Base-by-base conservation (phyloP, 345 rosid genomes). In the Corchorus capsularis region DNA sequence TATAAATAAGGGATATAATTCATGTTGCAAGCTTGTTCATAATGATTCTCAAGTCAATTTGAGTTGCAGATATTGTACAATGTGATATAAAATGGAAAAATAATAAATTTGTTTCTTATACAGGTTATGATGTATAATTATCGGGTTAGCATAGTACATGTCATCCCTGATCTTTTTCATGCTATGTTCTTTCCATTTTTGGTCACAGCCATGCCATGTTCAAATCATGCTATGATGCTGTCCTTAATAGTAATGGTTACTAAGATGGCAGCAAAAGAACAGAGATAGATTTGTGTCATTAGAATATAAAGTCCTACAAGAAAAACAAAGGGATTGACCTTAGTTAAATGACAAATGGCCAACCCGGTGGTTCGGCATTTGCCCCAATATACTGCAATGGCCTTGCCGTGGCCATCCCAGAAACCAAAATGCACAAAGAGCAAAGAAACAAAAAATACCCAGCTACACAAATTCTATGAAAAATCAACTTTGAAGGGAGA, bases 401-500 rank as follows among this genome's bases (percentile, higher is more conserved):
- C 27, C 27, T 34, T 9, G 43, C 60, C 46, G 7, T 27, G 73
- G 39, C 45, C 32, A 69, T 16, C 45, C 59, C 60, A 6, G 9
- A 69, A 8, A 50, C 68, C 12, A 60, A 56, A 57, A 37, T 35
- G 49, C n/a, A 71, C 35, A 56, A 57, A 14, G 52, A 59, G 4
- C 7, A 20, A 57, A 41, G 3, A 55, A 15, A 52, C 27, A 15
- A 20, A 55, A 37, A 19, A 72, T n/a, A 6, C 20, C 22, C 6
- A 54, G 50, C 50, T 37, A 55, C 47, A 71, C 1, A 71, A 19
- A 39, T 54, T 56, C 19, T 12, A 52, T 0, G 39, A 19, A 52
- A 43, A 43, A 16, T 68, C 55, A 16, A 79, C 39, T 67, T 10
- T 69, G 50, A 69, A 68, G 52, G 75, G 57, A 55, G 79, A 81